These are phyloP conservation scores for Leccinum fibrillosum DNA, from an alignment of 768 basidiomycete species.

Conservation along the genomic window DNA sequence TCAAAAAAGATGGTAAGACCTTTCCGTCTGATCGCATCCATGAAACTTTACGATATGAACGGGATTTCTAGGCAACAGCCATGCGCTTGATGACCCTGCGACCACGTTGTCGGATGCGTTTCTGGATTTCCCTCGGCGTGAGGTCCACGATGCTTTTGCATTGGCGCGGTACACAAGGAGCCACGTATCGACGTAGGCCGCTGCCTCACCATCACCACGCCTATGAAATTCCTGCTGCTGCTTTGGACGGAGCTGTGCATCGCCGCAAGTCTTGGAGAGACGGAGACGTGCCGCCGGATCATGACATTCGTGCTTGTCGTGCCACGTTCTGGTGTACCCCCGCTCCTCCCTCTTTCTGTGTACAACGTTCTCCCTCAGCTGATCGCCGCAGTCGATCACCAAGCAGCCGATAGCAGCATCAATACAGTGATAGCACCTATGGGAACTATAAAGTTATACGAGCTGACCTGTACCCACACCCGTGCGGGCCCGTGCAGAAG, in stretches of 20 bases:
- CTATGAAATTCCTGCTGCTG: conserved; percentile 58
- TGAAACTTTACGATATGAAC: neutral
- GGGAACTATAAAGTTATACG: too few relatives aligned
- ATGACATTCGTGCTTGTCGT: conserved; percentile 66
- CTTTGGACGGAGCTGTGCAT: conserved; percentile 65
- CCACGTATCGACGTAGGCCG: conserved; percentile 64
- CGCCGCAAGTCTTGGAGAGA: conserved; percentile 53
- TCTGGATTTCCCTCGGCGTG: conserved; percentile 53
- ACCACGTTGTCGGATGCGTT: conserved; percentile 33
- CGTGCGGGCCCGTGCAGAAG: too few relatives aligned
- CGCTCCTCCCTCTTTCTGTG: conserved; percentile 71
- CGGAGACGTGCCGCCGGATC: conserved; percentile 61
- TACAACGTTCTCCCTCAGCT: conserved; percentile 64
- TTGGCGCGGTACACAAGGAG: conserved; percentile 57
- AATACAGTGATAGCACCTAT: conserved; percentile 33
- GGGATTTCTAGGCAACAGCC: conserved; percentile 15
- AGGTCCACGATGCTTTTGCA: conserved; percentile 54
- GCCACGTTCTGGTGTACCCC: conserved; percentile 54
- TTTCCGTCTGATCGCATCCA: neutral
- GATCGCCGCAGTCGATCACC: conserved; percentile 50
- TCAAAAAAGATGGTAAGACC: conserved; percentile 36
- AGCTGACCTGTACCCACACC: too few relatives aligned
- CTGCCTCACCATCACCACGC: conserved; percentile 56
- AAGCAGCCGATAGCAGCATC: conserved; percentile 50
- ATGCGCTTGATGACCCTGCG: conserved; percentile 17